These are phyloP conservation scores for Diaporthe nobilis DNA, from an alignment of 2,329 filamentous ascomycete species.

Conservation along the genomic window DNA sequence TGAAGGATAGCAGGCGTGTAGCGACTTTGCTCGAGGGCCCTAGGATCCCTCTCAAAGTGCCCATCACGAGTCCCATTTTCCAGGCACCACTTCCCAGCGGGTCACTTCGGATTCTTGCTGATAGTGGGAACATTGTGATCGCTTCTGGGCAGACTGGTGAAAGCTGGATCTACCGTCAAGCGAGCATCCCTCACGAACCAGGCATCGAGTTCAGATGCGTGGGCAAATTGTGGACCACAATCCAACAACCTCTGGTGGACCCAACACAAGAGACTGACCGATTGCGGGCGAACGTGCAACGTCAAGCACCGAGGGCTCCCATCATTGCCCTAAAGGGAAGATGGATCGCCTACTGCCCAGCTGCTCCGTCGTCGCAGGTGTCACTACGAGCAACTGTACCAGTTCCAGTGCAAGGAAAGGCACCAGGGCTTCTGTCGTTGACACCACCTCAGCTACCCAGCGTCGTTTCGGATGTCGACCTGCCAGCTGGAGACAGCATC, in stretches of 20 bases:
- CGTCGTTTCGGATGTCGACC: conserved; percentile 77
- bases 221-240: conserved; percentile 92
- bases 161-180: conserved; percentile 81
- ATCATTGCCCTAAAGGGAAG: conserved; percentile 78
- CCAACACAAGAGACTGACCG: conserved; percentile 62
- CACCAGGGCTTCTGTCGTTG: conserved; percentile 70
- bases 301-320: conserved; percentile 68
- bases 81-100: conserved; percentile 79
- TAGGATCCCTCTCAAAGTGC: conserved; percentile 70
- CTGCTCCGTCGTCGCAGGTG: conserved; percentile 78
- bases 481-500: conserved; percentile 79
- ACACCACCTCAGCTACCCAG: conserved; percentile 79
- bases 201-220: conserved; percentile 73
- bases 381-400: conserved; percentile 77
- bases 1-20: conserved; percentile 80
- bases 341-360: conserved; percentile 84
- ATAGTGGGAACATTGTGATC: conserved; percentile 79
- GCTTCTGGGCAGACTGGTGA: conserved; percentile 89
- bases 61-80: conserved; percentile 74
- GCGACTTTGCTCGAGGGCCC: conserved; percentile 81
- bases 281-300: conserved; percentile 54
- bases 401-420: conserved; percentile 67
- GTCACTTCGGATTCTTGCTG: conserved; percentile 80
- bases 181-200: conserved; percentile 57
- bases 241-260: conserved; percentile 74